Evolutionary conservation across 2,329 filamentous ascomycete species (phyloP).

Genomic region (Zasmidium citrigriseum): DNA sequence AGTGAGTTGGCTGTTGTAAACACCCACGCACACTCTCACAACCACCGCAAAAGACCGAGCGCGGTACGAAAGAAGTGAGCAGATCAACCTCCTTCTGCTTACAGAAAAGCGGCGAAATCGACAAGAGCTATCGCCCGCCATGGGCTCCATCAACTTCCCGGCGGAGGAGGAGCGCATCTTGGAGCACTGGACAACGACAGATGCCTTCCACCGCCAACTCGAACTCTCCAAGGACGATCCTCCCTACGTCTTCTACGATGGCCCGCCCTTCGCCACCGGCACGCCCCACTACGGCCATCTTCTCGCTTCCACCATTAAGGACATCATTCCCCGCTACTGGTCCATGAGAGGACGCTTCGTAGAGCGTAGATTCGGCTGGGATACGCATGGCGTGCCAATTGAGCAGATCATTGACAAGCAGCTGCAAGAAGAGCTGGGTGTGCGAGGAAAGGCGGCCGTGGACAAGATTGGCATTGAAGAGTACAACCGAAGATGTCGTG

Average conservation of each 20-base stretch:
- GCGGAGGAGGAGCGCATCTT: constrained; percentile 86
- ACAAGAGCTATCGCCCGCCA: constrained; percentile 28
- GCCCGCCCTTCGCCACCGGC: constrained; percentile 58
- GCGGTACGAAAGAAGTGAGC: not conserved
- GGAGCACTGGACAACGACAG: constrained; percentile 84
- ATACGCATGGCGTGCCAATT: constrained; percentile 90
- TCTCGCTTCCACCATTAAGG: constrained; percentile 91
- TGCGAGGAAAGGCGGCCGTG: constrained; percentile 84
- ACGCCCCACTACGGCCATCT: constrained; percentile 74
- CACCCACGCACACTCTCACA: not conserved
- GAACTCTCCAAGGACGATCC: constrained; percentile 80
- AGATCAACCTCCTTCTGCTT: not conserved
- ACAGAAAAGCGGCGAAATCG: not conserved
- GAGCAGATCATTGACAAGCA: constrained; percentile 99
- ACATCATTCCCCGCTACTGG: constrained; percentile 95
- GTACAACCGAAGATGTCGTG: constrained; percentile 88
- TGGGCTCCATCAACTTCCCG: constrained; percentile 72
- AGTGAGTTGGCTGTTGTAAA: not conserved
- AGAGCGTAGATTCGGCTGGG: constrained; percentile 91
- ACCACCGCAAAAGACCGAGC: not conserved
- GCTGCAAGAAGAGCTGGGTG: constrained; percentile 61
- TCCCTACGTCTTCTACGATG: constrained; percentile 91
- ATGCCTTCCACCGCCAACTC: constrained; percentile 85
- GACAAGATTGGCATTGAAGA: constrained; percentile 80
- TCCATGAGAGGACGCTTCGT: constrained; percentile 96